Evolutionary conservation across 805 yeast species (phyloP), one percentile per base, ranked within the genome.

Genomic region (Lachancea fermentati): DNA sequence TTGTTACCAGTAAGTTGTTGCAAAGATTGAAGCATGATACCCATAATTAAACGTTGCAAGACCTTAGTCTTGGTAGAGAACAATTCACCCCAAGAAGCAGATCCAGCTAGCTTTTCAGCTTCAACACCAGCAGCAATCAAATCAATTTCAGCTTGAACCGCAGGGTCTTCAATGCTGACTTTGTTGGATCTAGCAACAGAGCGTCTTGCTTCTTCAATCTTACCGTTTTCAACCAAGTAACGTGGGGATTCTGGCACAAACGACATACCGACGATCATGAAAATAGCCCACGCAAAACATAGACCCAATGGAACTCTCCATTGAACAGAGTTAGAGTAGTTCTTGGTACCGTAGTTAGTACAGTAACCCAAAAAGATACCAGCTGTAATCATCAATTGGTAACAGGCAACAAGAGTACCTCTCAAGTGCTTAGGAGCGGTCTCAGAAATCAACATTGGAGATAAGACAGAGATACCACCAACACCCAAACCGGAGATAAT

Each of bases 341-440:
- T 49, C 47, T 75, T 73, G 45, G 85, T 78, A 62, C 86, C 88
- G 60, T 72, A 81, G 44, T 77, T 78, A 39, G 80, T 71, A 65
- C 86, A 80, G 72, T 80, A 80, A 61, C 88, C 89, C 50, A 81
- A 67, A 66, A 81, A 80, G 54, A 81, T 81, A 67, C 87, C 88
- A 36, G 75, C 64, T 31, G 87, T 80, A 48, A 80, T 75, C 73
- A 73, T 76, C 59, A 81, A 68, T 64, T 81, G 88, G 69, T 73
- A 81, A 51, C 78, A 74, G 30, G 81, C 75, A 38, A 81, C 86
- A 43, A 81, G 69, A 30, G 84, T 69, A 61, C 87, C 87, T 75
- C 88, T 76, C 32, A 81, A 63, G 39, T 72, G 75, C 51, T 78
- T 79, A 54, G 89, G 89, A 43, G 87, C 65, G 43, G 80, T 70